Base-by-base conservation (phyloP, 2,329 filamentous ascomycete species). In the Phialocephala sp. region DNA sequence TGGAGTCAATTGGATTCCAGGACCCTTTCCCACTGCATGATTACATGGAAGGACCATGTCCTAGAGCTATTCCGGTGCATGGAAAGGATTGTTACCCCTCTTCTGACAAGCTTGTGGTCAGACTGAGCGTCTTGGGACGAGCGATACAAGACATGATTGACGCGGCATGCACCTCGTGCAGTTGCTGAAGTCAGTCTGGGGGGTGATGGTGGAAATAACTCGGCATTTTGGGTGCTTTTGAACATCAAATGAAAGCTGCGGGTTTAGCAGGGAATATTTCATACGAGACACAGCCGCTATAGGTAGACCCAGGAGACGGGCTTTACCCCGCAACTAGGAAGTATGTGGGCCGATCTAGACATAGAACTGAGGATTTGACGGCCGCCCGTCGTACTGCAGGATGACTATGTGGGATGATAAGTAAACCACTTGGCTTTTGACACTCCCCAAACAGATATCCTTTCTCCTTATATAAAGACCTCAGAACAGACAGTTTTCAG, bases 121-220 rank as follows among this genome's bases (percentile, higher is more conserved):
- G 59, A 61, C 39, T 57, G 59, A 37, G 56, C n/a, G 11, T 18
- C 58, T 47, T 65, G 60, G 37, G 41, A 57, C 41, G 57, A 59
- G 52, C 56, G 60, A 35, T 41, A 66, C 27, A 61, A 54, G 56
- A 27, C 36, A 57, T 22, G 60, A 68, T 65, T 66, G 58, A 67
- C 37, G 62, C 59, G 58, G 45, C 52, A 62, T 54, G 55, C 43
- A 55, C 27, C 35, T 54, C 41, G 27, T 55, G 50, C 32, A 39
- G 47, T 61, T 39, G 32, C 20, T 22, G 20, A 39, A 55, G 15
- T 57, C 8, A 57, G 55, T 57, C 20, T 57, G 55, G 55, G 39
- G 24, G 35, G n/a, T 36, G 55, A 57, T 57, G 36, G 39, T 65
- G 69, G 69, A 52, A 60, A 70, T 70, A 70, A 61, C 52, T 61